Evolutionary conservation across 2,329 filamentous ascomycete species (phyloP).

Genomic region (Chaetomium globosum): DNA sequence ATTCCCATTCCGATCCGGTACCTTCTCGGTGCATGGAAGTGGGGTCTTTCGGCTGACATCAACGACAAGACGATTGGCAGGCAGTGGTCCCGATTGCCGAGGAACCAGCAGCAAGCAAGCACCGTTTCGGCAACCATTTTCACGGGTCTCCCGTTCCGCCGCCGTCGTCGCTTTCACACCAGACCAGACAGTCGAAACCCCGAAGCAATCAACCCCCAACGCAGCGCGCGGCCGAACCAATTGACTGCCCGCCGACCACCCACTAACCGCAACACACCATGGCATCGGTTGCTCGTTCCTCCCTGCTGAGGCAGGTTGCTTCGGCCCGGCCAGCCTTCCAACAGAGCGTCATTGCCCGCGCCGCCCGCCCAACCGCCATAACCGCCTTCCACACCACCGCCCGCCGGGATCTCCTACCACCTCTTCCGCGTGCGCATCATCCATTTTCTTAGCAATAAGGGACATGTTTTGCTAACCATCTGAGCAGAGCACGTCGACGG

Average conservation of each 20-base stretch:
- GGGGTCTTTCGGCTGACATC: slow-evolving; percentile 36
- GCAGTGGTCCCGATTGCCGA: slow-evolving; percentile 36
- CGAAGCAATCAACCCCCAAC: slow-evolving; percentile 27
- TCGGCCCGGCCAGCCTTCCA: slow-evolving; percentile 37
- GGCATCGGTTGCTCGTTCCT: slow-evolving; percentile 60
- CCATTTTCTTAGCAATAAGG: slow-evolving; percentile 44
- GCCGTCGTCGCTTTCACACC: slow-evolving; percentile 37
- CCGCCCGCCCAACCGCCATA: slow-evolving; percentile 71
- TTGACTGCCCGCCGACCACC: slow-evolving; percentile 26
- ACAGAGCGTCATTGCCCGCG: slow-evolving; percentile 43
- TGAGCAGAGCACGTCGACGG: slow-evolving; percentile 71
- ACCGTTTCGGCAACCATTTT: slow-evolving; percentile 33
- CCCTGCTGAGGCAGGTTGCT: slow-evolving; percentile 57
- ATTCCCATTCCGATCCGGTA: slow-evolving; percentile 21
- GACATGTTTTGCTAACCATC: slow-evolving; percentile 31
- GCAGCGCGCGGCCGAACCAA: slow-evolving; percentile 29
- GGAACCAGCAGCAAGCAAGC: slow-evolving; percentile 30
- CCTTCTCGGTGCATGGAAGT: slow-evolving; percentile 16
- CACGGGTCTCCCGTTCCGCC: slow-evolving; percentile 27
- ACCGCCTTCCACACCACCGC: slow-evolving; percentile 86
- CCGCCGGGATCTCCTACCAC: slow-evolving; percentile 75
- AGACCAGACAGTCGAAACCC: slow-evolving; percentile 13
- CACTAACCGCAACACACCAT: slow-evolving; percentile 43
- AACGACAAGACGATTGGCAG: slow-evolving; percentile 33
- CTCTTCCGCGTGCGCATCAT: slow-evolving; percentile 73